phyloP scores from a whole-genome alignment of 2,329 filamentous ascomycete genomes.

The Sordariomycetes sp. region DNA sequence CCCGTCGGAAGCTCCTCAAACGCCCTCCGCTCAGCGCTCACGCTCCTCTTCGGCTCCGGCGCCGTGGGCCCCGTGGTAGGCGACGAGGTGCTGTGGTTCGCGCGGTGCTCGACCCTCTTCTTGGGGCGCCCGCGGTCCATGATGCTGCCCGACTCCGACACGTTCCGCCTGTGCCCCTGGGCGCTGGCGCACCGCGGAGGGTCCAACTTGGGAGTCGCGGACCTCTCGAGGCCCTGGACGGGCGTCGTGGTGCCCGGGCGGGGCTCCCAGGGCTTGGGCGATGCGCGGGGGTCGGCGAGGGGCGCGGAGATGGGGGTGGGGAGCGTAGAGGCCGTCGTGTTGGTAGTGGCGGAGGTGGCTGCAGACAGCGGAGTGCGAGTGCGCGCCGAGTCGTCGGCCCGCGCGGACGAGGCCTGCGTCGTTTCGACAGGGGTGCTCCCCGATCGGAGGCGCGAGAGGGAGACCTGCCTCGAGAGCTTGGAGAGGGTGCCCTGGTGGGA shows the following conservation, averaged over 20 bases:
- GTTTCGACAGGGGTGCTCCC: constrained; percentile 28
- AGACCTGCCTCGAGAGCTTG: constrained; percentile 22
- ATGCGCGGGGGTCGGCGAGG: constrained; percentile 23
- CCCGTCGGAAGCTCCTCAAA: constrained; percentile 51
- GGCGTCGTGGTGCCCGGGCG: constrained; percentile 12
- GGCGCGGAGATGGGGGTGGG: constrained; percentile 38
- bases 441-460: constrained; percentile 30
- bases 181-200: constrained; percentile 13
- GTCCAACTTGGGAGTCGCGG: constrained; percentile 16
- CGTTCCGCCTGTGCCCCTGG: constrained; percentile 34
- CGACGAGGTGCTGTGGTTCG: background rate
- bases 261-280: constrained; percentile 31
- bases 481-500: constrained; percentile 16
- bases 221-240: constrained; percentile 12
- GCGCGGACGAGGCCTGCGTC: constrained; percentile 20
- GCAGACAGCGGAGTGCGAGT: constrained; percentile 29
- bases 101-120: constrained; percentile 23
- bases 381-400: constrained; percentile 32
- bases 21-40: constrained; percentile 38
- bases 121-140: constrained; percentile 50
- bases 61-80: constrained; percentile 16
- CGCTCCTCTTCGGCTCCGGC: constrained; percentile 27
- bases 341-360: constrained; percentile 28
- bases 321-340: constrained; percentile 23
- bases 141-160: constrained; percentile 43